phyloP scores from a whole-genome alignment of 2,329 filamentous ascomycete genomes.

The Corinectria fuckeliana region DNA sequence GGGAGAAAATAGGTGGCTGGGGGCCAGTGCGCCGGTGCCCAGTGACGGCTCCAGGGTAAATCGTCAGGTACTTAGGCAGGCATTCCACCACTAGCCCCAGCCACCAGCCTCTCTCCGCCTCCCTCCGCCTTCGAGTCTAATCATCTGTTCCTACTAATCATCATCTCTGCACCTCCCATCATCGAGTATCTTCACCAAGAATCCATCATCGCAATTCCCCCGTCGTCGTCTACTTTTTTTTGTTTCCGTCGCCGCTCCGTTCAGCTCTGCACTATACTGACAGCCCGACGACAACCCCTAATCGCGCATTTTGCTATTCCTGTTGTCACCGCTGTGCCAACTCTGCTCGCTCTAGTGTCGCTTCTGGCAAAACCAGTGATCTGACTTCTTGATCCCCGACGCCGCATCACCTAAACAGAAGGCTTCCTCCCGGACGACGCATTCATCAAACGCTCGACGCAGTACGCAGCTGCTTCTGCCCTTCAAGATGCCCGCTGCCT shows the following conservation, averaged over 20 bases:
- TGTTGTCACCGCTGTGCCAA: conserved; percentile 3
- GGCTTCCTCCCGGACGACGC: conserved; percentile 9
- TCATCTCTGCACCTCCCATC: conserved; percentile 36
- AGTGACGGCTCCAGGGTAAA: conserved; percentile 36
- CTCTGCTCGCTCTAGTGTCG: conserved; percentile 20
- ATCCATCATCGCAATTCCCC: conserved; percentile 26
- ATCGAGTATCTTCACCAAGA: conserved; percentile 32
- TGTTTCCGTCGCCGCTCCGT: not conserved
- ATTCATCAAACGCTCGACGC: conserved; percentile 8
- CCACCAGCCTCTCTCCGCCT: conserved; percentile 34
- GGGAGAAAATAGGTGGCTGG: conserved; percentile 35
- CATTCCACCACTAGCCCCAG: conserved; percentile 30
- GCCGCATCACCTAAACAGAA: conserved; percentile 13
- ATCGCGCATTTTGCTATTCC: conserved; percentile 14
- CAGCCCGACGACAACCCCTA: not conserved
- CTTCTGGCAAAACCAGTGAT: conserved; percentile 32
- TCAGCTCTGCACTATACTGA: not conserved
- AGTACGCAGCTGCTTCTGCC: conserved; percentile 20
- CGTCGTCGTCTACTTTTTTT: conserved; percentile 14
- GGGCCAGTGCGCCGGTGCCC: conserved; percentile 20
- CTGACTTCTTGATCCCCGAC: conserved; percentile 23
- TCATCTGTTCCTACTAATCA: conserved; percentile 32
- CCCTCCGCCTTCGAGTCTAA: conserved; percentile 33
- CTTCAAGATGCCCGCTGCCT: conserved; percentile 39
- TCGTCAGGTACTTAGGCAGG: conserved; percentile 14